Conservation (phyloP, 1,139 yeast species). For the Meyerozyma sp. region DNA sequence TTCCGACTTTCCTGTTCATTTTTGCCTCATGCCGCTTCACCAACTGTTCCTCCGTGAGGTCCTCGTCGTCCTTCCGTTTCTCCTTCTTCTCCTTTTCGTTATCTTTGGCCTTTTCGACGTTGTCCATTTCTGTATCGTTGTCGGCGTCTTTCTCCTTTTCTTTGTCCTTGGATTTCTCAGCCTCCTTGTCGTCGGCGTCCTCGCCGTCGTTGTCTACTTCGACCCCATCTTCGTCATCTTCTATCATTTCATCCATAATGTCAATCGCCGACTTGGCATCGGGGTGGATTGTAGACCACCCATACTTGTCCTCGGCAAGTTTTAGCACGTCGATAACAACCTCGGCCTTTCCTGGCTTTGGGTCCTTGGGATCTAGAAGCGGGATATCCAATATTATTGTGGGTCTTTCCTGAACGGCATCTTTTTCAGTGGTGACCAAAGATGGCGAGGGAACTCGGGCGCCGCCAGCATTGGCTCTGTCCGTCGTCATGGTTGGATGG, state of each 20-base stretch:
- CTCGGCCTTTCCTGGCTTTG: conserved; percentile 61
- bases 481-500: conserved; percentile 18
- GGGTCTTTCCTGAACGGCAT: conserved; percentile 27
- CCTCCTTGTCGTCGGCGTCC: conserved; percentile 30
- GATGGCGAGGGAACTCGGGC: conserved; percentile 13
- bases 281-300: conserved; percentile 71
- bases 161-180: conserved; percentile 14
- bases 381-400: conserved; percentile 61
- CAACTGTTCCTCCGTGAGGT: conserved; percentile 42
- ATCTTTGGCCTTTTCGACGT: conserved; percentile 20
- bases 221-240: conserved; percentile 54
- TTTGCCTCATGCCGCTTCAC: conserved; percentile 38
- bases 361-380: conserved; percentile 41
- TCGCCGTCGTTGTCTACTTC: conserved; percentile 56
- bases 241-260: conserved; percentile 56
- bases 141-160: conserved; percentile 11
- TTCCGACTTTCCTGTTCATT: conserved; percentile 71
- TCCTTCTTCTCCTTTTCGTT: conserved; percentile 24
- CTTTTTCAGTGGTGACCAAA: conserved; percentile 6
- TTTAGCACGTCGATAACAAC: conserved; percentile 75
- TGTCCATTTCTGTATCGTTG: conserved; percentile 14
- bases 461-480: conserved; percentile 7
- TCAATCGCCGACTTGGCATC: conserved; percentile 58
- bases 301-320: conserved; percentile 82
- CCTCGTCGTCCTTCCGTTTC: conserved; percentile 30